A percentile compares a stretch with the other conserved stretches of the same genome.
These are phyloP conservation scores for Pseudogymnoascus sp. DNA, from an alignment of 2,329 filamentous ascomycete genomes.

Conservation along the genomic window DNA sequence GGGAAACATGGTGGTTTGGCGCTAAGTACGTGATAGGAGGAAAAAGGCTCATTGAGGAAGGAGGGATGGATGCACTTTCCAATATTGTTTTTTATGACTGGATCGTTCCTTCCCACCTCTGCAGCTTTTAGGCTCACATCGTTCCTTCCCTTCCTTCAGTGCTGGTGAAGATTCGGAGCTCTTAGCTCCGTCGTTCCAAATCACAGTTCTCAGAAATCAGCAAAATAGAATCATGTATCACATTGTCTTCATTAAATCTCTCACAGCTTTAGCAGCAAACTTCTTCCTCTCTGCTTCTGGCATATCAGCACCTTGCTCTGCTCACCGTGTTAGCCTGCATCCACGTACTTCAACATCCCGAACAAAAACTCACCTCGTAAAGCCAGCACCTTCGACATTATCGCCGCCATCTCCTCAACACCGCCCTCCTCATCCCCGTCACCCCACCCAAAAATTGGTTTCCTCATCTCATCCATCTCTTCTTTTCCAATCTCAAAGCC, in stretches of 20 bases:
- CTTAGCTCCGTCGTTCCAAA: not conserved
- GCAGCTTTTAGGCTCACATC: not conserved
- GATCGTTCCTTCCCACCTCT: not conserved
- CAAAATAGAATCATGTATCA: conserved; percentile 10
- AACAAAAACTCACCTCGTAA: conserved; percentile 31
- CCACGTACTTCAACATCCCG: not conserved
- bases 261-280: conserved; percentile 54
- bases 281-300: conserved; percentile 53
- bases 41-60: not conserved
- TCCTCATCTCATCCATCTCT: conserved; percentile 33
- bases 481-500: conserved; percentile 29
- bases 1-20: not conserved
- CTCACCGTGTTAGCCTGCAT: conserved; percentile 22
- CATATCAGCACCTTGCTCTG: conserved; percentile 51
- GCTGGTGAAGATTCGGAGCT: not conserved
- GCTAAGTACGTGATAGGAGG: not conserved
- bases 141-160: not conserved
- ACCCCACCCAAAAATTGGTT: conserved; percentile 26
- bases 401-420: conserved; percentile 51
- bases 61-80: not conserved
- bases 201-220: not conserved
- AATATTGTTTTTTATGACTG: not conserved
- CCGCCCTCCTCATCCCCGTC: conserved; percentile 27
- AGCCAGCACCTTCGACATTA: conserved; percentile 58
- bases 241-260: conserved; percentile 51